Evolutionary conservation across 495 filamentous ascomycete species (phyloP).

Genomic region (Niebla homalea): DNA sequence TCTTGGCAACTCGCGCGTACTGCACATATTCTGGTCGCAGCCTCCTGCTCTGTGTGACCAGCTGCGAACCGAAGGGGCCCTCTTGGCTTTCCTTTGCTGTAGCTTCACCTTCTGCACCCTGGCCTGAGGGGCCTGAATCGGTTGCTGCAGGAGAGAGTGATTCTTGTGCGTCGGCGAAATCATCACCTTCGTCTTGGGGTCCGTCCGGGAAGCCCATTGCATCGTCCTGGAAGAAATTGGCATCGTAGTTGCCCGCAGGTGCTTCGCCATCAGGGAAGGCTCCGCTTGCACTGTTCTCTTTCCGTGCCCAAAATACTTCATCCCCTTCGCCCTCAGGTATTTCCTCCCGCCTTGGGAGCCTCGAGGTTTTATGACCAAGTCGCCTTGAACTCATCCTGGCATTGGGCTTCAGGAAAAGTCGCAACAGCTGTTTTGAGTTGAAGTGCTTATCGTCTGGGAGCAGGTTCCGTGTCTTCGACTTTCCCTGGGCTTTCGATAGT

Average conservation of each 20-base stretch:
- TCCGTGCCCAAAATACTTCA: conserved; percentile 88
- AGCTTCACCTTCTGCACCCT: conserved; percentile 25
- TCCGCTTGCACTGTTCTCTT: conserved; percentile 42
- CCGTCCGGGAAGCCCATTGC: conserved; percentile 64
- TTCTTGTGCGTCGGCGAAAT: conserved; percentile 87
- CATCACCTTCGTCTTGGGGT: conserved; percentile 57
- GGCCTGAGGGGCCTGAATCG: conserved; percentile 17
- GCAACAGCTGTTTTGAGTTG: conserved; percentile 78
- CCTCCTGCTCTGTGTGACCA: conserved; percentile 76
- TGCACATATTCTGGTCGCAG: conserved; percentile 89
- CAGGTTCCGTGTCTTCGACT: conserved; percentile 80
- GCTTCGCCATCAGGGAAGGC: conserved; percentile 39
- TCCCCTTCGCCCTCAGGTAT: conserved; percentile 66
- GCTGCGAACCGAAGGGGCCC: conserved; percentile 73
- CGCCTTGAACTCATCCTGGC: conserved; percentile 55
- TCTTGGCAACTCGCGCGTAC: conserved; percentile 92
- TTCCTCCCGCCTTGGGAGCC: conserved; percentile 30
- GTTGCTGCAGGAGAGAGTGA: conserved; percentile 57
- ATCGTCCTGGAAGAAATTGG: conserved; percentile 98
- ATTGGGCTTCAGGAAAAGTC: conserved; percentile 88
- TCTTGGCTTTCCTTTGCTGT: conserved; percentile 25
- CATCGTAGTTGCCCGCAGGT: conserved; percentile 68
- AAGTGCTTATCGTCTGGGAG: conserved; percentile 98
- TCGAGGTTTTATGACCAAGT: conserved; percentile 1
- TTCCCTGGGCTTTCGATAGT: conserved; percentile 86